These are phyloP conservation scores for Eucommia ulmoides DNA, from an alignment of 257 asterid genomes.

Conservation along the genomic window DNA sequence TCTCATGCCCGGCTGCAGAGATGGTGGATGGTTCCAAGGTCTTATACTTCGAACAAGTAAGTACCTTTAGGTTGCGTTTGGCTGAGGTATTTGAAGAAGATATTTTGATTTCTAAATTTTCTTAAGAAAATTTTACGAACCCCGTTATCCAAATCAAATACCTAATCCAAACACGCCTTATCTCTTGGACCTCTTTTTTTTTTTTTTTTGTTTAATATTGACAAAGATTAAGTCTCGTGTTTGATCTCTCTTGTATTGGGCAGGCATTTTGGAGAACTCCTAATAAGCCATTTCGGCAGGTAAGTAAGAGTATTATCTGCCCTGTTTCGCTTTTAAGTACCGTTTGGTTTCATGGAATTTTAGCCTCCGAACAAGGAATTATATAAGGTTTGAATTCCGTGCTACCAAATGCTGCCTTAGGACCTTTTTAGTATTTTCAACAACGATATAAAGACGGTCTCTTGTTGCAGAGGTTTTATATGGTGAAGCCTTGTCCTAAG, in stretches of 20 bases:
- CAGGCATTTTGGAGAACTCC: slow-evolving; percentile 99
- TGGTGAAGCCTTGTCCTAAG: slow-evolving; percentile 94
- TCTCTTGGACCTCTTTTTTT: too few relatives aligned
- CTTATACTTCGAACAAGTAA: slow-evolving; percentile 85
- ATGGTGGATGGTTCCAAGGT: slow-evolving; percentile 97
- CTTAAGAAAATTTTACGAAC: too few relatives aligned
- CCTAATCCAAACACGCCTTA: too few relatives aligned
- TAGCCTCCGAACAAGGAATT: neutral
- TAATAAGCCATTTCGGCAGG: slow-evolving; percentile 92
- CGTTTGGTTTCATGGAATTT: too few relatives aligned
- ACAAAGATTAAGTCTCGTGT: neutral
- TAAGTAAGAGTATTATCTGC: slow-evolving; percentile 10
- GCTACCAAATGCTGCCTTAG: too few relatives aligned
- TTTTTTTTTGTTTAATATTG: neutral
- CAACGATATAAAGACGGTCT: too few relatives aligned
- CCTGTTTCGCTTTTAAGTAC: too few relatives aligned
- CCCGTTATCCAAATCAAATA: too few relatives aligned
- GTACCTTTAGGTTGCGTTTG: slow-evolving; percentile 5
- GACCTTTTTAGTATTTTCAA: too few relatives aligned
- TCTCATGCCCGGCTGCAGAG: slow-evolving; percentile 88
- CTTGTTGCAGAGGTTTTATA: slow-evolving; percentile 76
- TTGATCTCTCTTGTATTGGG: slow-evolving; percentile 9
- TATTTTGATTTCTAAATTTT: too few relatives aligned
- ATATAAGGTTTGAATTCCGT: too few relatives aligned
- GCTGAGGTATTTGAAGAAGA: too few relatives aligned